A percentile compares a stretch with the other conserved stretches of the same genome.
Conservation (phyloP, 148 eudicot genomes). For the Chenopodium quinoa region DNA sequence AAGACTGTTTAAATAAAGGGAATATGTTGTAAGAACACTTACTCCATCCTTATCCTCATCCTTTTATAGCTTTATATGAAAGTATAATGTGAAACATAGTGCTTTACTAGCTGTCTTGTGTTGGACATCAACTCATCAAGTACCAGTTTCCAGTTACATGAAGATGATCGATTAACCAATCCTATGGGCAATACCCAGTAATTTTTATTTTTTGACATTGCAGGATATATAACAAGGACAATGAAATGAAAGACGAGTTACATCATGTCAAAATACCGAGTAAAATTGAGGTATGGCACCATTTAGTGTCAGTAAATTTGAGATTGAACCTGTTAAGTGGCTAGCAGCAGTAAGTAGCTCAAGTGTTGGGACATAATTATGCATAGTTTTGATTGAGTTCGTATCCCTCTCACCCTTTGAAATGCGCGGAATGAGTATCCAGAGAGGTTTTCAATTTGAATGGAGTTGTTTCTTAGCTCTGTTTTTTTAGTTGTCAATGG, state of each 20-base stretch:
- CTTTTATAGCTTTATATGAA: neutral
- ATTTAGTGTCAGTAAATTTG: neutral
- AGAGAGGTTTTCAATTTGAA: neutral
- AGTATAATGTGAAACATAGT: neutral
- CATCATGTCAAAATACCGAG: slow-evolving; percentile 30
- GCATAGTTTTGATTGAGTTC: neutral
- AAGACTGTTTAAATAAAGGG: slow-evolving; percentile 36
- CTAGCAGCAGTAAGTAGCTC: neutral
- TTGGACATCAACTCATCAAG: neutral
- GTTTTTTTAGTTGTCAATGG: neutral
- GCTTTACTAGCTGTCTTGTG: neutral
- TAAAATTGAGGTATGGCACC: slow-evolving; percentile 26
- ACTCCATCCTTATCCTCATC: neutral
- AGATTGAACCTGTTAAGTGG: neutral
- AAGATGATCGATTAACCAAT: neutral
- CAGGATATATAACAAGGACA: slow-evolving; percentile 54
- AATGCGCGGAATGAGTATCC: neutral
- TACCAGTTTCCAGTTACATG: neutral
- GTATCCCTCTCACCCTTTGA: neutral
- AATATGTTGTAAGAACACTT: slow-evolving; percentile 39
- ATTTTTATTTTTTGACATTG: slow-evolving; percentile 12
- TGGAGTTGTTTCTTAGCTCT: neutral
- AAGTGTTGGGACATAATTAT: neutral
- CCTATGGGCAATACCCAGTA: neutral
- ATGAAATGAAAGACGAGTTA: slow-evolving; percentile 28